Evolutionary conservation across 2,329 filamentous ascomycete genomes (phyloP).

Genomic region (Hymenoscyphus infarciens): DNA sequence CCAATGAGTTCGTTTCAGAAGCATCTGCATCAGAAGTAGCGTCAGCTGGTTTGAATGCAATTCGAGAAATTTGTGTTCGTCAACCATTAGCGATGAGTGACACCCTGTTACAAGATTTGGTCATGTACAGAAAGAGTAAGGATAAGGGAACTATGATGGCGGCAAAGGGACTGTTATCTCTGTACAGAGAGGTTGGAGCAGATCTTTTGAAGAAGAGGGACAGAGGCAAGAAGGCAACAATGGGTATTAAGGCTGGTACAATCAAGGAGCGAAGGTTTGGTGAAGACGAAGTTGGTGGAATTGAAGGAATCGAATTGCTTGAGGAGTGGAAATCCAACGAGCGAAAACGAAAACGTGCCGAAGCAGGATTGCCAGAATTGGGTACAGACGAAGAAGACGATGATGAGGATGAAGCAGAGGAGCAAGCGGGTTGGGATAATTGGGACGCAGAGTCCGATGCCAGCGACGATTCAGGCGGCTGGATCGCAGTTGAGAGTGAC

Average conservation of each 20-base stretch:
- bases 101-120: conserved; percentile 89
- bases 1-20: conserved; percentile 97
- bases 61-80: conserved; percentile 86
- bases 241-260: conserved; percentile 74
- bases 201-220: conserved; percentile 87
- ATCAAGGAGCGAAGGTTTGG: conserved; percentile 76
- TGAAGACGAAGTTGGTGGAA: conserved; percentile 73
- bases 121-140: conserved; percentile 94
- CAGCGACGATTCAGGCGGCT: conserved; percentile 73
- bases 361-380: conserved; percentile 63
- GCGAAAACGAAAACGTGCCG: conserved; percentile 66
- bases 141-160: conserved; percentile 99
- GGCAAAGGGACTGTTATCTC: conserved; percentile 81
- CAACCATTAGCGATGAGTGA: conserved; percentile 97
- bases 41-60: conserved; percentile 87
- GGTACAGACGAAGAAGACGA: conserved; percentile 59
- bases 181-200: conserved; percentile 88
- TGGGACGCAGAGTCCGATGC: conserved; percentile 44
- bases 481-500: conserved; percentile 87
- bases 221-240: conserved; percentile 84
- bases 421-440: conserved; percentile 29
- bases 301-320: conserved; percentile 88
- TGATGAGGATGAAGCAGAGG: conserved; percentile 47
- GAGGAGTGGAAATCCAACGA: conserved; percentile 94
- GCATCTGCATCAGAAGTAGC: conserved; percentile 87